A percentile compares a stretch with the other conserved stretches of the same genome.
Conservation (phyloP, 2,329 filamentous ascomycete species). For the Trichoderma lentiforme region DNA sequence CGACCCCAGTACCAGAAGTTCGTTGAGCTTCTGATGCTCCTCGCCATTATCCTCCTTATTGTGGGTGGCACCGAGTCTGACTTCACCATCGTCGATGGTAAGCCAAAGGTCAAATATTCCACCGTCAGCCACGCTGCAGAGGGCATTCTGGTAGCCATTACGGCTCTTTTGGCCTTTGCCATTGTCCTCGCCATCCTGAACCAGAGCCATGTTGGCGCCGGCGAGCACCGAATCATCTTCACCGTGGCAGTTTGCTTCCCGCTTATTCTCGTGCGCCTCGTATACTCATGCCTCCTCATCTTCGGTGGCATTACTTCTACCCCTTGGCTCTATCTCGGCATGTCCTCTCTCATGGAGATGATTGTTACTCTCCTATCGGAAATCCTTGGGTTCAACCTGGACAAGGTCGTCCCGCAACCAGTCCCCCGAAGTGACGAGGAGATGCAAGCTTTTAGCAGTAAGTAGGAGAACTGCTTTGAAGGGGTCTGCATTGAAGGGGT, state of each 20-base stretch:
- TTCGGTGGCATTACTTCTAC: conserved; percentile 27
- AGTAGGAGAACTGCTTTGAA: conserved; percentile 1
- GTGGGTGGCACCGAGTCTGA: conserved; percentile 31
- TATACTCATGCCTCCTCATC: conserved; percentile 31
- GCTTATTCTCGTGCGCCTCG: conserved; percentile 33
- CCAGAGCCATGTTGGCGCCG: conserved; percentile 39
- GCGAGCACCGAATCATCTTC: conserved; percentile 55
- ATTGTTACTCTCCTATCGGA: conserved; percentile 32
- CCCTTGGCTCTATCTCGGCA: conserved; percentile 32
- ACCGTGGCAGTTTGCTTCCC: conserved; percentile 35
- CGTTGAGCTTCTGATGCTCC: conserved; percentile 41
- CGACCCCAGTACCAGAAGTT: conserved; percentile 32
- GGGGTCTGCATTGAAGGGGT: not conserved
- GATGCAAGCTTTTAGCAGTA: conserved; percentile 8
- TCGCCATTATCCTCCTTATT: conserved; percentile 36
- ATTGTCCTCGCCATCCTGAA: conserved; percentile 39
- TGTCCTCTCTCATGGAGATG: conserved; percentile 35
- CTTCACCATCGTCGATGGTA: conserved; percentile 24
- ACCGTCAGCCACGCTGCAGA: conserved; percentile 28
- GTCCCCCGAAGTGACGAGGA: conserved; percentile 18
- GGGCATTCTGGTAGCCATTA: conserved; percentile 34
- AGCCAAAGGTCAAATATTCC: conserved; percentile 28
- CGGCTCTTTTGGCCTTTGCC: conserved; percentile 41
- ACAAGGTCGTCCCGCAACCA: conserved; percentile 22
- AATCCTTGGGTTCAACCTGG: conserved; percentile 30